Evolutionary conservation across 345 rosid genomes (phyloP), one percentile per base, ranked within the genome.

Genomic region (Acer campestre): DNA sequence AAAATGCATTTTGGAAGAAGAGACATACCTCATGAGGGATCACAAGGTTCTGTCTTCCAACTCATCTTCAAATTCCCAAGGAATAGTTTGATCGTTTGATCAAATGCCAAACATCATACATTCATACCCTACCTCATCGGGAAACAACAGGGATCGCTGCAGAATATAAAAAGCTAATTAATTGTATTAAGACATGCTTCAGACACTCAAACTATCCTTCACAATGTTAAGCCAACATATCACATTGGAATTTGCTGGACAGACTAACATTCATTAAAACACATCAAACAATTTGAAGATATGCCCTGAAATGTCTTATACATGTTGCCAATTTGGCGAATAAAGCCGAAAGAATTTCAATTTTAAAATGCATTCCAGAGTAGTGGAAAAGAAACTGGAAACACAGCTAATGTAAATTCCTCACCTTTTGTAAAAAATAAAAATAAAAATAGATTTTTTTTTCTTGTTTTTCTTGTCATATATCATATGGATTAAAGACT

Each of bases 41-140:
- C 82, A 76, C 85, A 76, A 80, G 80, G 82, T 59, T 46, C 64
- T 82, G 82, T 80, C 75, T 78, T 65, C 74, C 40, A 66, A 59
- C 68, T 80, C 62, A 63, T 71, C 27, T n/a, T 48, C 70, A 58
- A 25, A 61, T 35, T 56, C 31, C 63, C 17, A 27, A 7, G n/a
- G 2, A 46, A 31, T 31, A 29, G 13, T 10, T 48, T 35, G 51
- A 38, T 31, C 27, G 13, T 10, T 48, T 35, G 51, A 38, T 31
- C 27, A 23, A 25, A 20, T 25, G 13, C 23, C 13, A 27, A 40
- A 55, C 51, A 72, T 40, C 3, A 3, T 35, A 38, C 27, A 67
- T 31, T 40, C 3, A 3, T 35, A 38, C 27, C 71, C 46, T 18
- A 55, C 46, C 56, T 61, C 10, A 59, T n/a, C 4, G 12, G 18